phyloP scores from a whole-genome alignment of 148 eudicot genomes.

The Chenopodium formosanum region DNA sequence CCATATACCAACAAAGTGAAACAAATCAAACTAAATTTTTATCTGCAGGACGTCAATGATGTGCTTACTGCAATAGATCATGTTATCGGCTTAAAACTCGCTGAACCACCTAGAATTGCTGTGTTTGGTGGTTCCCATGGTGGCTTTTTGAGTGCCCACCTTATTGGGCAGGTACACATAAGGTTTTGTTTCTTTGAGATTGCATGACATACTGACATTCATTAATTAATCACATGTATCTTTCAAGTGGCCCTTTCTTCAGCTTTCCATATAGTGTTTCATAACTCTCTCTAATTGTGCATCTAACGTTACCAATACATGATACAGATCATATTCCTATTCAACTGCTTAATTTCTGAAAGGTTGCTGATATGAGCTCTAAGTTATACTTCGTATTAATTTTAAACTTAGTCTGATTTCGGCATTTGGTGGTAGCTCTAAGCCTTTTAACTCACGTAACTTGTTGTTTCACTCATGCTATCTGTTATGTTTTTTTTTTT shows the following conservation, averaged over 20 bases:
- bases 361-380: not conserved
- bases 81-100: conserved; percentile 59
- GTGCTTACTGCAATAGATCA: conserved; percentile 81
- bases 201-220: not conserved
- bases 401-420: not conserved
- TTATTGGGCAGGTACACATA: conserved; percentile 79
- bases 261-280: not conserved
- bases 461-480: not conserved
- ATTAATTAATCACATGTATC: not conserved
- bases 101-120: conserved; percentile 67
- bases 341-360: not conserved
- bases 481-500: not conserved
- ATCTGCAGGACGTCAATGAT: conserved; percentile 78
- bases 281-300: not conserved
- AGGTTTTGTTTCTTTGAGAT: not conserved
- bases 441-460: not conserved
- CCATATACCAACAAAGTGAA: not conserved
- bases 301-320: not conserved
- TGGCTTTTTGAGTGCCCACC: conserved; percentile 91
- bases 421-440: not conserved
- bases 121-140: conserved; percentile 96
- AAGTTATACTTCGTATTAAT: not conserved
- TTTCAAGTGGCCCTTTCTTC: not conserved
- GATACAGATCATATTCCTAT: not conserved
- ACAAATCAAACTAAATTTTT: conserved; percentile 6